Conservation (phyloP, 2,329 filamentous ascomycete genomes). For the Thermochaetoides dissita region DNA sequence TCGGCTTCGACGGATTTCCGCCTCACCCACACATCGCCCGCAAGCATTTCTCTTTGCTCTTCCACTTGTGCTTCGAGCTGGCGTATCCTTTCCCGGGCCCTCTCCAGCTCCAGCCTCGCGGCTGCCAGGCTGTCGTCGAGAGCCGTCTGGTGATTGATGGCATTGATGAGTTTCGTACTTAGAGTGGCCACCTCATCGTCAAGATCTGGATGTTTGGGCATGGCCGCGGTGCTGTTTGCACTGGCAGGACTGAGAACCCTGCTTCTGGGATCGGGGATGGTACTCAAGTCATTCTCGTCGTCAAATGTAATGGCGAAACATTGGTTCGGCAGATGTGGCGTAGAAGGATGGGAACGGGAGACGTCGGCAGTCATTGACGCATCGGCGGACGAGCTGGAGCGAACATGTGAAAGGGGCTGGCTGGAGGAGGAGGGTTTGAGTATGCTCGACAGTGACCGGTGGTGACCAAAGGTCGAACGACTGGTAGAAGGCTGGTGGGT, state of each 20-base stretch:
- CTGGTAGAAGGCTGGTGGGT: constrained; percentile 11
- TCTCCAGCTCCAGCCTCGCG: constrained; percentile 70
- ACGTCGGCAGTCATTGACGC: constrained; percentile 10
- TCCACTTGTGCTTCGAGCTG: constrained; percentile 53
- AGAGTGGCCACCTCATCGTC: constrained; percentile 70
- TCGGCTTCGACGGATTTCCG: constrained; percentile 63
- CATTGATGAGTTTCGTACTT: constrained; percentile 91
- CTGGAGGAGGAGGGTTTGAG: constrained; percentile 30
- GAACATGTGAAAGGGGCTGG: constrained; percentile 23
- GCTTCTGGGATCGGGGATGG: constrained; percentile 50
- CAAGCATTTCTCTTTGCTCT: constrained; percentile 57
- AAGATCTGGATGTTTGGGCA: constrained; percentile 38
- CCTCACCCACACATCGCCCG: constrained; percentile 61
- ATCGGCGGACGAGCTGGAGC: constrained; percentile 25
- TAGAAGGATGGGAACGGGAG: constrained; percentile 7
- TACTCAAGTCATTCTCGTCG: constrained; percentile 51
- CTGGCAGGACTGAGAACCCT: constrained; percentile 34
- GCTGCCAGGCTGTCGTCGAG: constrained; percentile 78
- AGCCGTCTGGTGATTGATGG: constrained; percentile 89
- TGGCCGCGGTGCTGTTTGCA: constrained; percentile 20
- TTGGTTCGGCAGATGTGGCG: constrained; percentile 10
- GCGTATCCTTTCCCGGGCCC: constrained; percentile 51
- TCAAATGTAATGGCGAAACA: constrained; percentile 23
- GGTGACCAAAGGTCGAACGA: constrained; percentile 27
- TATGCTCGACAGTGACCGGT: constrained; percentile 40